Percentiles rank a stretch among this genome's conserved stretches.
These are phyloP conservation scores for Sedum album DNA, from an alignment of 164 flowering plant genomes.

Conservation along the genomic window DNA sequence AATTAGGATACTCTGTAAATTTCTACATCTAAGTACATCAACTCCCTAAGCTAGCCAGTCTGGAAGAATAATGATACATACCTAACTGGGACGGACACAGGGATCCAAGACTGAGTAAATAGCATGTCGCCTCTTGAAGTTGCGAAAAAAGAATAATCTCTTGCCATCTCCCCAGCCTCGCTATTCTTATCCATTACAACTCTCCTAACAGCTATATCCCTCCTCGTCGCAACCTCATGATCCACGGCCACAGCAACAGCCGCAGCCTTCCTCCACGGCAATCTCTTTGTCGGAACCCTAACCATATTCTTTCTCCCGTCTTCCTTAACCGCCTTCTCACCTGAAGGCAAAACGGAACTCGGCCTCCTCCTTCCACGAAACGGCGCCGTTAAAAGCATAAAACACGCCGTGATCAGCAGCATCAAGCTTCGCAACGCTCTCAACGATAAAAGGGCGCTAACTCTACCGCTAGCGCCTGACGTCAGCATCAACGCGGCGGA, in stretches of 20 bases:
- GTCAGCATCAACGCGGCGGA: conserved; percentile 37
- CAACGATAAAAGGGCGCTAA: conserved; percentile 44
- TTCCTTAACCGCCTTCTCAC: too few species aligned
- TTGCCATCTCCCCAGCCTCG: conserved; percentile 11
- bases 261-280: conserved; percentile 19
- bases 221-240: too few species aligned
- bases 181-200: conserved; percentile 28
- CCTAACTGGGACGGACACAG: conserved; percentile 35
- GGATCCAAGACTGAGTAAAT: conserved; percentile 76
- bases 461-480: conserved; percentile 60
- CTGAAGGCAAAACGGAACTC: too few species aligned
- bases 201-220: conserved; percentile 43
- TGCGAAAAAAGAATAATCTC: conserved; percentile 39
- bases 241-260: conserved; percentile 18
- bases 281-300: conserved; percentile 27
- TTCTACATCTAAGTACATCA: too few species aligned
- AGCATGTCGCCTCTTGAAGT: too few species aligned
- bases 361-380: conserved; percentile 9
- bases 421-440: too few species aligned
- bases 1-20: too few species aligned
- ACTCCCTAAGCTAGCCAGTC: too few species aligned
- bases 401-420: conserved; percentile 26
- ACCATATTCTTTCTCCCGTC: conserved; percentile 11
- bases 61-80: conserved; percentile 9
- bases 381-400: conserved; percentile 29